Percentiles rank a stretch among this genome's conserved stretches.
Conservation (phyloP, 2,329 filamentous ascomycete genomes). For the Fusarium sambucinum region DNA sequence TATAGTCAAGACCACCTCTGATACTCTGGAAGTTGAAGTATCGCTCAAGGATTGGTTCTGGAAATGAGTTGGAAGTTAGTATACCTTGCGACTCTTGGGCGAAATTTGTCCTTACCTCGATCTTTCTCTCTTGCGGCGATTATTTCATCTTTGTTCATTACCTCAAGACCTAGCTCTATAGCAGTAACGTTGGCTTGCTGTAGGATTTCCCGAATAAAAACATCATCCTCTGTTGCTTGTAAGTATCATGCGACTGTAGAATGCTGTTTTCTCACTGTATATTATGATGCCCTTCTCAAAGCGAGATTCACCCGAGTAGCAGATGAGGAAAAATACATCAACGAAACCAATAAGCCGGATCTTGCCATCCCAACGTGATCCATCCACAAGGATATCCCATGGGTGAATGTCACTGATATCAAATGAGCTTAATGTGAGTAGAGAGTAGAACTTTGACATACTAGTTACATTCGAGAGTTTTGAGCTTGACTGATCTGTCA, state of each 20-base stretch:
- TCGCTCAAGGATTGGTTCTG: not conserved
- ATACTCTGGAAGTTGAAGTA: conserved; percentile 14
- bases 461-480: conserved; percentile 14
- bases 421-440: not conserved
- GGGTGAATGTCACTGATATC: not conserved
- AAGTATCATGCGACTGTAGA: rapidly evolving
- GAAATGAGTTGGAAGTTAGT: rapidly evolving
- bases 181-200: not conserved
- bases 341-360: conserved; percentile 11
- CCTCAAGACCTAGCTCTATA: not conserved
- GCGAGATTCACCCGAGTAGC: conserved; percentile 14
- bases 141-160: conserved; percentile 3
- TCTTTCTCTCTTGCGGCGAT: not conserved
- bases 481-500: not conserved
- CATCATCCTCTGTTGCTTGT: not conserved
- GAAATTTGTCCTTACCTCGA: not conserved
- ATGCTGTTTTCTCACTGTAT: not conserved
- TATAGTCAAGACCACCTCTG: conserved; percentile 8
- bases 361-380: conserved; percentile 12
- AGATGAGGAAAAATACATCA: conserved; percentile 10
- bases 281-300: conserved; percentile 12
- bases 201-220: not conserved
- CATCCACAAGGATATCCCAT: conserved; percentile 8
- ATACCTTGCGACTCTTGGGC: rapidly evolving
- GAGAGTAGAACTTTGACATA: not conserved